Base-by-base conservation (phyloP, 805 yeast species). In the Candida pseudofarinosa region DNA sequence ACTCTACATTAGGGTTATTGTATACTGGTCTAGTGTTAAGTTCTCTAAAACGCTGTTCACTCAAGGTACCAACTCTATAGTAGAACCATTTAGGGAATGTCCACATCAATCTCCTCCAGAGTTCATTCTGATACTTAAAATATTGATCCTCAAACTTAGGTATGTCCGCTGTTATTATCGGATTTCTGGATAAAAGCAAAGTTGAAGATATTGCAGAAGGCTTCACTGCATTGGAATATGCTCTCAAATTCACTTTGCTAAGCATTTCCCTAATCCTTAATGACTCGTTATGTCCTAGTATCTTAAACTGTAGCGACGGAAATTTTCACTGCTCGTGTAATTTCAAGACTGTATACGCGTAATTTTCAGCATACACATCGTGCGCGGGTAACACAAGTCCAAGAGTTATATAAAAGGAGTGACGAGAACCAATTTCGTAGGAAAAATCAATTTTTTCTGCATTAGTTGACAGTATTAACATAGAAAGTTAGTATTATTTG, bases 1-100 rank as follows among this genome's bases (percentile, higher is more conserved):
- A 91, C 73, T 82, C 85, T 30, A 87, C 84, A 48, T 81, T 85
- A 16, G 87, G 85, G 47, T 82, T 83, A 48, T 80, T 79, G 32
- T 80, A 74, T 3, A 81, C 78, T 5, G 96, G 95, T 42, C 83
- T 82, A 45, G 73, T 77, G 60, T 91, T 96, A 23, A 83, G 82
- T 53, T 80, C 79, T 41, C 82, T 67, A 65, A 80, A 91, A 53
- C 79, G 79, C 59, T 88, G 86, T 60, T 88, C 96, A 3, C 96
- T 80, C 48, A 93, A 71, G 1, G 97, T 84, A 48, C 98, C 98
- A 54, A 79, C 83, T 58, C 85, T 87, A 70, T 83, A 93, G 68
- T 90, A 93, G 60, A 81, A 90, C 78, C 88, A 88, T 53, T 84
- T 81, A 4, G 99, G 98, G 64, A 93, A 93, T 0, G 98, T 89